These are phyloP conservation scores for Zygosaccharomyces bisporus DNA, from an alignment of 805 yeast genomes.

Conservation along the genomic window DNA sequence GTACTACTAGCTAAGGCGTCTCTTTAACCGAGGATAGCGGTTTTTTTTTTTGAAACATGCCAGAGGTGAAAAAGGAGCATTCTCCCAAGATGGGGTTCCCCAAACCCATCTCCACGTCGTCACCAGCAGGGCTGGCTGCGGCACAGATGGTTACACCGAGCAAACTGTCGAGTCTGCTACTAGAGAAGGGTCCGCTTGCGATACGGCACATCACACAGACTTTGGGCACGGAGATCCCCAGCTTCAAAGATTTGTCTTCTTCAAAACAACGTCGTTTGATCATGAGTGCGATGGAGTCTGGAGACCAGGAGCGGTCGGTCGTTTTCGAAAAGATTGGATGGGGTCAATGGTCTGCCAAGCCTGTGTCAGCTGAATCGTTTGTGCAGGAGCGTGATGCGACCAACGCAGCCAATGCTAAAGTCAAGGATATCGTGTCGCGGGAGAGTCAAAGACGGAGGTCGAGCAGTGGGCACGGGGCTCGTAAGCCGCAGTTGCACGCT, in stretches of 20 bases:
- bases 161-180: slow-evolving; percentile 63
- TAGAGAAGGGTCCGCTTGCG: slow-evolving; percentile 80
- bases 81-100: slow-evolving; percentile 6
- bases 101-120: slow-evolving; percentile 58
- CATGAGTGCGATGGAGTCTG: slow-evolving; percentile 81
- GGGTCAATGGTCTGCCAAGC: slow-evolving; percentile 89
- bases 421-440: slow-evolving; percentile 41
- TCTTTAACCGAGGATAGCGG: neutral
- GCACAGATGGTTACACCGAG: slow-evolving; percentile 82
- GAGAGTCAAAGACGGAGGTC: slow-evolving; percentile 32
- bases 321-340: slow-evolving; percentile 92
- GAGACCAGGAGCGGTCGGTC: slow-evolving; percentile 49
- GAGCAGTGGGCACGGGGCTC: slow-evolving; percentile 21
- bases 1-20: neutral
- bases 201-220: slow-evolving; percentile 85
- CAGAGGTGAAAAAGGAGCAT: slow-evolving; percentile 6
- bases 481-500: slow-evolving; percentile 4
- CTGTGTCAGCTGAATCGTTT: slow-evolving; percentile 39
- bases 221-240: slow-evolving; percentile 66
- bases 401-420: slow-evolving; percentile 39
- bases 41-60: too few relatives aligned
- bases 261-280: slow-evolving; percentile 88
- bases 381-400: slow-evolving; percentile 41
- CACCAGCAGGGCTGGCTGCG: slow-evolving; percentile 84
- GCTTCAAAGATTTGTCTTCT: slow-evolving; percentile 73